Conservation (phyloP, 768 basidiomycete species). For the button mushroom (Agaricus bisporus) region DNA sequence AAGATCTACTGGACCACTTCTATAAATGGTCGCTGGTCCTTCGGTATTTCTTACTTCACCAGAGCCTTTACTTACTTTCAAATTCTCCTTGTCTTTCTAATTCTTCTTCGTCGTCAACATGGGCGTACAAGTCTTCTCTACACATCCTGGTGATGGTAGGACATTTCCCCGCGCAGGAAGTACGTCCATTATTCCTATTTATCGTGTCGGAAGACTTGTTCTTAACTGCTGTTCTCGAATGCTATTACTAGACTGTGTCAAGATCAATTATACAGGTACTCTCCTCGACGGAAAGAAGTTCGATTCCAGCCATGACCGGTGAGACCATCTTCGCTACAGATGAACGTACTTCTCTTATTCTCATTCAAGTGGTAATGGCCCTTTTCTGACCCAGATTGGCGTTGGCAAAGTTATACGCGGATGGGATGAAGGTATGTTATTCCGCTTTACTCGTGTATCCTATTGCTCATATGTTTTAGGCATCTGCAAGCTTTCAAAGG, state of each 20-base stretch:
- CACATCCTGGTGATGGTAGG: constrained; percentile 55
- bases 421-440: constrained; percentile 6
- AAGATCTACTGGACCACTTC: constrained; percentile 63
- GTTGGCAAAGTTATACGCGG: constrained; percentile 2
- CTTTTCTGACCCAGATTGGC: constrained; percentile 9
- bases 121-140: constrained; percentile 65
- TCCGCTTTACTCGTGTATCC: background rate
- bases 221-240: constrained; percentile 14
- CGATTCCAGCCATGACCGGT: constrained; percentile 79
- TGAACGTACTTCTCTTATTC: background rate
- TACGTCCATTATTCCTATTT: constrained; percentile 28
- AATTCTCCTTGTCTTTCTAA: constrained; percentile 6
- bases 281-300: constrained; percentile 57
- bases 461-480: constrained; percentile 31
- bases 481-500: constrained; percentile 70
- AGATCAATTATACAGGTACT: constrained; percentile 77
- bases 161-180: constrained; percentile 68
- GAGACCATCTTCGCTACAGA: constrained; percentile 17
- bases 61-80: constrained; percentile 3
- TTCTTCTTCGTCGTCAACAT: constrained; percentile 20
- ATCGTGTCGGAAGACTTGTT: constrained; percentile 4
- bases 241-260: constrained; percentile 47
- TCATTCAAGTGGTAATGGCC: constrained; percentile 1
- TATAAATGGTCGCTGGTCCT: constrained; percentile 36
- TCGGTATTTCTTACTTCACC: constrained; percentile 28